Evolutionary conservation across 73 alveolate species (phyloP), one percentile per base, ranked within the genome.

Genomic region (Paramecium pentaurelia): DNA sequence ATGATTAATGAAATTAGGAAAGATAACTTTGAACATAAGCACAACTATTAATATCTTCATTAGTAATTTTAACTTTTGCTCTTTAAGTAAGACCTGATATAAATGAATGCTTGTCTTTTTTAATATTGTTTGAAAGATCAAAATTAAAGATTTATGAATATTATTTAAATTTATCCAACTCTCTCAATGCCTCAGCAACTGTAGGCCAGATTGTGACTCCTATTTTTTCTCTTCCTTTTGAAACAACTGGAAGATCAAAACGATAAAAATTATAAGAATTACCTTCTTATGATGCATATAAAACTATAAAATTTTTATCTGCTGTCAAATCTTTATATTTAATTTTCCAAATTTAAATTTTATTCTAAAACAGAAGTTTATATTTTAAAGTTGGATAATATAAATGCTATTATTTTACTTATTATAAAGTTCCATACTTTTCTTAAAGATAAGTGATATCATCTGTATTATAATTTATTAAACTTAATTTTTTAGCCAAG

Each of bases 181-280:
- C 91, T 20, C 16, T 42, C 12, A 80, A 36, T 20, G 91, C 77
- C 27, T 80, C 91, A 28, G 47, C 71, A 5, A 80, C 91, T 25
- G 71, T 80, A 44, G 91, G 91, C 91, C 91, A 80, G 18, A 80
- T 80, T 16, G 91, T 80, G 16, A 10, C 38, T 27, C 75, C 91
- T 16, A 2, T 10, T 36, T 80, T 45, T 12, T 80, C 75, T 22
- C 36, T 80, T 80, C 71, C 71, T 45, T 42, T 49, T 27, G 9
- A 18, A 9, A 45, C 73, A 44, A 42, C 71, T 8, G 91, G 91
- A 8, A 80, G 49, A 44, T 80, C 91, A 25, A 80, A 80, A 4
- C 91, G 18, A 44, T 45, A 80, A 49, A 80, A 80, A 45, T 80
- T 80, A 8, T 80, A 32, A 45, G 77, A 40, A 45, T 40, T 40